Evolutionary conservation across 768 basidiomycete genomes (phyloP).

Genomic region (Harrya chromipes): DNA sequence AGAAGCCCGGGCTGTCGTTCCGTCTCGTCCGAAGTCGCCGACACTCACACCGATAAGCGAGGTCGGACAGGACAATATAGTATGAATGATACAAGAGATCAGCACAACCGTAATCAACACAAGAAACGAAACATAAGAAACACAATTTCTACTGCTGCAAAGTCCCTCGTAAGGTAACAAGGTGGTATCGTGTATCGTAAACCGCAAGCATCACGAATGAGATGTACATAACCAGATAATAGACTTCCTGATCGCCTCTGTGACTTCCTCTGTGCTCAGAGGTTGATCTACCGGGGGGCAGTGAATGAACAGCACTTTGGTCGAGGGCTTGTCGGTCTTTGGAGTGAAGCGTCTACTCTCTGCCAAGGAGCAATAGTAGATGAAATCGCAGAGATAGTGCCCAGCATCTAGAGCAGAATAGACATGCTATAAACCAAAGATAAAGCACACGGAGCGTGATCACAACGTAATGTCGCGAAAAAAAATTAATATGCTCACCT

Average conservation of each 20-base stretch:
- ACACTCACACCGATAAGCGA: neutral
- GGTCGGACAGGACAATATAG: neutral
- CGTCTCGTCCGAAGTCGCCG: constrained; percentile 15
- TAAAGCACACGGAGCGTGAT: constrained; percentile 1
- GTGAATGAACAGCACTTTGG: constrained; percentile 64
- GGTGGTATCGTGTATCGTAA: constrained; percentile 14
- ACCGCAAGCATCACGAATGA: constrained; percentile 12
- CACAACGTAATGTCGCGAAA: neutral
- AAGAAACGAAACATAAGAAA: neutral
- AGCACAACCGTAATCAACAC: neutral
- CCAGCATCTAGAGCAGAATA: constrained; percentile 75
- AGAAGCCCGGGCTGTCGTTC: too few relatives aligned
- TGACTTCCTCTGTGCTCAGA: constrained; percentile 61
- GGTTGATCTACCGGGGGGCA: constrained; percentile 68
- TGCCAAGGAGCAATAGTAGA: constrained; percentile 73
- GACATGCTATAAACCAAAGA: constrained; percentile 45
- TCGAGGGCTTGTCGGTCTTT: constrained; percentile 31
- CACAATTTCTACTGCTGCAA: constrained; percentile 14
- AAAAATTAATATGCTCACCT: constrained; percentile 24
- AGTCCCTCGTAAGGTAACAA: constrained; percentile 19
- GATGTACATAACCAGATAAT: constrained; percentile 54
- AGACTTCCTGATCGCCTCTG: constrained; percentile 59
- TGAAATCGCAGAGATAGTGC: constrained; percentile 73
- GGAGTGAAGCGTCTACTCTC: constrained; percentile 50
- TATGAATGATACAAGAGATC: neutral